Evolutionary conservation across 441 rosid species (phyloP).

Genomic region (Hura crepitans): DNA sequence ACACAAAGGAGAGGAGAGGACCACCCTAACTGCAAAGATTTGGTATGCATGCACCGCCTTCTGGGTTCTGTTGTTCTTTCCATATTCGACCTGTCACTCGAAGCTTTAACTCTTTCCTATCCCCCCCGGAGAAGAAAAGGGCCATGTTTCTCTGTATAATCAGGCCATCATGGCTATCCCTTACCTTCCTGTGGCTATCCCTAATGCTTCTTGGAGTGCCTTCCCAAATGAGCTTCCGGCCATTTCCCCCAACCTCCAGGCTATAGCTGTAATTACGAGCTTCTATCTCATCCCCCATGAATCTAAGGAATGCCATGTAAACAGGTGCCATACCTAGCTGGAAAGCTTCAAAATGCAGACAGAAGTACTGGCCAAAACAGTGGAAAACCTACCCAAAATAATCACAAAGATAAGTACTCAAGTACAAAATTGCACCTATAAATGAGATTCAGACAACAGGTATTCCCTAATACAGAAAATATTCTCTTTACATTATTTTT

Average conservation of each 20-base stretch:
- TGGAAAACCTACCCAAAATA: conserved; percentile 60
- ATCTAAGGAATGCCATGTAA: conserved; percentile 86
- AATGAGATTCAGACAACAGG: neutral
- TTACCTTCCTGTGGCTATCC: conserved; percentile 85
- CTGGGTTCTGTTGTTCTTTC: conserved; percentile 90
- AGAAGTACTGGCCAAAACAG: conserved; percentile 91
- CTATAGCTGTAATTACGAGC: conserved; percentile 86
- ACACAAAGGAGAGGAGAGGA: neutral
- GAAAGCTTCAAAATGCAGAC: conserved; percentile 96
- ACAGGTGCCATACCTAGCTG: conserved; percentile 96
- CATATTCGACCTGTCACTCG: conserved; percentile 89
- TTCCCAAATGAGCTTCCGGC: conserved; percentile 85
- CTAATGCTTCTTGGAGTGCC: conserved; percentile 83
- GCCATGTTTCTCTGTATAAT: conserved; percentile 91
- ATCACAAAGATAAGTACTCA: neutral
- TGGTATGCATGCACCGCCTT: conserved; percentile 80
- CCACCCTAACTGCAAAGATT: conserved; percentile 57
- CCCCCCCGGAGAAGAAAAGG: conserved; percentile 93
- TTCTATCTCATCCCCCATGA: conserved; percentile 87
- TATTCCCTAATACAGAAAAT: neutral
- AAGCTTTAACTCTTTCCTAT: conserved; percentile 86
- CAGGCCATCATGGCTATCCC: conserved; percentile 93
- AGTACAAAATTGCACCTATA: neutral
- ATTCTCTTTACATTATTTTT: neutral
- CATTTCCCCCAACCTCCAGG: conserved; percentile 89